Base-by-base conservation (phyloP, 495 filamentous ascomycete genomes). In the Trichocladium antarcticum region DNA sequence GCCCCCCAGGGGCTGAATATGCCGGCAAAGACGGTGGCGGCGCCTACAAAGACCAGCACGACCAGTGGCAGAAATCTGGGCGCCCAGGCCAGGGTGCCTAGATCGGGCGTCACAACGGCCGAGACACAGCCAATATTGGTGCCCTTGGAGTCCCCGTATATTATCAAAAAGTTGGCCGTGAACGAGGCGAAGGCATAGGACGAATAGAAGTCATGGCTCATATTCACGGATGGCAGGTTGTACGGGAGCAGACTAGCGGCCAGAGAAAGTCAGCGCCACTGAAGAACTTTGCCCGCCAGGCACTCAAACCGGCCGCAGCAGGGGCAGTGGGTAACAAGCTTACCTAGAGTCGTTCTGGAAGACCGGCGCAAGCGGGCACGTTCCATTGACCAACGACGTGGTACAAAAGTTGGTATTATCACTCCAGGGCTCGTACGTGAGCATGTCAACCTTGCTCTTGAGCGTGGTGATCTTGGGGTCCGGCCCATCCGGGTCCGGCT, bases 1-100 rank as follows among this genome's bases (percentile, higher is more conserved):
- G 88, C 85, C 29, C 92, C 90, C 88, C 90, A 98, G 0, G 93
- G 92, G 60, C 89, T 95, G 62, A 78, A 89, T 17, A 92, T 85
- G 35, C 80, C 87, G 4, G 92, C 89, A 50, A 83, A 76, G 14
- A 87, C 69, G 2, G 87, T 94, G 14, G 88, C 86, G 43, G 86
- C 63, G 5, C 81, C 93, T 19, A 94, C 87, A 20, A 89, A 65
- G 11, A 89, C 66, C 42, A 98, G 70, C 27, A 96, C 76, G 3
- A 83, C 70, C 28, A 90, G 69, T 1, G 92, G 89, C 2, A 95
- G 63, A 62, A 84, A 95, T 31, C 76, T 80, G n/a, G 96, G 62
- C 34, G 83, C 70, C 57, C 75, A 76, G 28, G 74, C 76, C 48
- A 94, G 65, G 3, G 66, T 66, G 4, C 68, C 59, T 6, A 98